Evolutionary conservation across 371 early-diverging fungal genomes (phyloP).

Genomic region (Zancudomyces culisetae): DNA sequence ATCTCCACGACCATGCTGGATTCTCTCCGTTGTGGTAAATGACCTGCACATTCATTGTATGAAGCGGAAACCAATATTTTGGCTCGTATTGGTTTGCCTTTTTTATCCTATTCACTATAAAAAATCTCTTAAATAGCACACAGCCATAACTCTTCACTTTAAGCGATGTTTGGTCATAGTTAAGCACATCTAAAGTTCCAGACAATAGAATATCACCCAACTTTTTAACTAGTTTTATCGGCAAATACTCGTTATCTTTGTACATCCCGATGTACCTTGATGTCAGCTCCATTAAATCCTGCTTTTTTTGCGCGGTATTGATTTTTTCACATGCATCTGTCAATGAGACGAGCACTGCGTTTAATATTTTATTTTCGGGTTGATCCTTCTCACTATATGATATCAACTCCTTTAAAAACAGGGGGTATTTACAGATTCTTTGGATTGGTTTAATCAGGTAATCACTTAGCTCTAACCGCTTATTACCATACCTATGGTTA

Average conservation of each 20-base stretch:
- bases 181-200: slow-evolving; percentile 2
- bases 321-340: neutral
- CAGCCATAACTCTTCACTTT: neutral
- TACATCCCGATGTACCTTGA: neutral
- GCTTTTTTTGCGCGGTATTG: neutral
- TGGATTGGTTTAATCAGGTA: slow-evolving; percentile 92
- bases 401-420: slow-evolving; percentile 56
- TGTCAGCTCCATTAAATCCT: neutral
- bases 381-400: slow-evolving; percentile 45
- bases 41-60: neutral
- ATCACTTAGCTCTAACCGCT: slow-evolving; percentile 45
- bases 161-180: neutral
- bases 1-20: neutral
- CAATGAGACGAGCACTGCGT: slow-evolving; percentile 4
- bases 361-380: slow-evolving; percentile 51
- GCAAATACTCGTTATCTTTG: neutral
- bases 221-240: neutral
- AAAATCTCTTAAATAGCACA: slow-evolving; percentile 3
- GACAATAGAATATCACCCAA: neutral
- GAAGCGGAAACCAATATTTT: slow-evolving; percentile 4
- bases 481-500: neutral
- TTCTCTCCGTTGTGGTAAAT: neutral
- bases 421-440: slow-evolving; percentile 88
- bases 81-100: neutral
- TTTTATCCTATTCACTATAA: slow-evolving; percentile 3